Conservation (phyloP, 1,139 yeast genomes). For the Protomyces lactucae-debilis region DNA sequence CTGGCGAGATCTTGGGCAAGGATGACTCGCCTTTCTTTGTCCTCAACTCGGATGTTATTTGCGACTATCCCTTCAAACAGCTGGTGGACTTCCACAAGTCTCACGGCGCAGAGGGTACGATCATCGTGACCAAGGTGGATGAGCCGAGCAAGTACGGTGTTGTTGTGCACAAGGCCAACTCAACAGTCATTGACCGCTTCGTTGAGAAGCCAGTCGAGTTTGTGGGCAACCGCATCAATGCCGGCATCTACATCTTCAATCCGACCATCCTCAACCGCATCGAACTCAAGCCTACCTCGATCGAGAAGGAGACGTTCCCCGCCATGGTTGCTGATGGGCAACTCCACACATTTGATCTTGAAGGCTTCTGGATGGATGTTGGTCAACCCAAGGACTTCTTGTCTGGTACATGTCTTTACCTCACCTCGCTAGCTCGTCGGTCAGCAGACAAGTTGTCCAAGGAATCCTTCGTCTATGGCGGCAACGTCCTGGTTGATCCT, state of each 20-base stretch:
- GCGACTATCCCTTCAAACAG: constrained; percentile 95
- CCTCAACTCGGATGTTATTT: constrained; percentile 94
- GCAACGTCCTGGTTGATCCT: constrained; percentile 93
- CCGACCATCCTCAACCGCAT: constrained; percentile 94
- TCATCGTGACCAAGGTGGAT: constrained; percentile 98
- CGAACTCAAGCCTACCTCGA: constrained; percentile 96
- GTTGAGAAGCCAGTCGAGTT: constrained; percentile 99
- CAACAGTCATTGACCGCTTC: constrained; percentile 93
- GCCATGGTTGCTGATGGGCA: constrained; percentile 80
- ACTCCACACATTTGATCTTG: constrained; percentile 91
- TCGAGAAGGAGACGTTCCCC: constrained; percentile 99
- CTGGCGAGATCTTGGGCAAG: constrained; percentile 87
- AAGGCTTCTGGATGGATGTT: constrained; percentile 99
- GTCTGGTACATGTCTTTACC: constrained; percentile 90
- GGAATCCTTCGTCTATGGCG: constrained; percentile 74
- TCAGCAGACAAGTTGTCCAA: constrained; percentile 62
- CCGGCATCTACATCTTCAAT: constrained; percentile 94
- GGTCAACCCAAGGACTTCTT: constrained; percentile 99
- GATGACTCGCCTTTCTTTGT: constrained; percentile 97
- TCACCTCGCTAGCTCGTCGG: constrained; percentile 79
- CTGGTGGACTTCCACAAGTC: constrained; percentile 87
- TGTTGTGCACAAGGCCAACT: constrained; percentile 91
- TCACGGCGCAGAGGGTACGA: constrained; percentile 97
- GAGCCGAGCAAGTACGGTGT: constrained; percentile 99
- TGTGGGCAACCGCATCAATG: constrained; percentile 89